phyloP scores from a whole-genome alignment of 306 rosid species.

The Albizia julibrissin region DNA sequence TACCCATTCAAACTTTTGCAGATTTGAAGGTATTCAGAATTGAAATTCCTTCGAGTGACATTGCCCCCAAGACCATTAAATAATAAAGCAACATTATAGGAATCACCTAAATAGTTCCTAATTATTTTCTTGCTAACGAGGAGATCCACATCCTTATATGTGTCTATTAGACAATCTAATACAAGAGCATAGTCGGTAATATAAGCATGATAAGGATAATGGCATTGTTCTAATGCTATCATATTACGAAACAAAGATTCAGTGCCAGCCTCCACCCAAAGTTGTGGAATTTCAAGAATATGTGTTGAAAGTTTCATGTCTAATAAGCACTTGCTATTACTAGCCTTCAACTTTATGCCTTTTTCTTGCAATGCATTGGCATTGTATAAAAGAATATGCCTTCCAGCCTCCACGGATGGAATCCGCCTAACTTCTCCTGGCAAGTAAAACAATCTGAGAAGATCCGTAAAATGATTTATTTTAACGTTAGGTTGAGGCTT shows the following conservation, averaged over 20 bases:
- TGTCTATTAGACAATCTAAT: background rate
- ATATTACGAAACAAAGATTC: background rate
- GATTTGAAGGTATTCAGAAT: background rate
- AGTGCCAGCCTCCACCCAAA: rapidly evolving
- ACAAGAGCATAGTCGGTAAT: background rate
- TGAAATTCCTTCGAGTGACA: too few relatives aligned
- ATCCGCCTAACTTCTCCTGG: rapidly evolving
- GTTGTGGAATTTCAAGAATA: background rate
- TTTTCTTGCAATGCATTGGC: background rate
- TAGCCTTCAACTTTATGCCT: background rate
- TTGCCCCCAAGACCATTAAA: background rate
- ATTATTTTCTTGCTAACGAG: background rate
- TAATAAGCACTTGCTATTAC: background rate
- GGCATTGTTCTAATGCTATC: slow-evolving; percentile 15
- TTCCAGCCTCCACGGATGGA: rapidly evolving
- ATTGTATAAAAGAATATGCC: background rate
- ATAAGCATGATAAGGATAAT: background rate
- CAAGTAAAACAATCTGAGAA: background rate
- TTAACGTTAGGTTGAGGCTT: background rate
- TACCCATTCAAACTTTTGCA: background rate
- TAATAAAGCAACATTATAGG: background rate
- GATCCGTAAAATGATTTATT: background rate
- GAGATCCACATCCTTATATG: background rate
- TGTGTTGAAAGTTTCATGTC: background rate
- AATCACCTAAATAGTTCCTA: background rate